Evolutionary conservation across 768 basidiomycete species (phyloP), one percentile per base, ranked within the genome.

Genomic region (Sistotremastrum niveocremeum): DNA sequence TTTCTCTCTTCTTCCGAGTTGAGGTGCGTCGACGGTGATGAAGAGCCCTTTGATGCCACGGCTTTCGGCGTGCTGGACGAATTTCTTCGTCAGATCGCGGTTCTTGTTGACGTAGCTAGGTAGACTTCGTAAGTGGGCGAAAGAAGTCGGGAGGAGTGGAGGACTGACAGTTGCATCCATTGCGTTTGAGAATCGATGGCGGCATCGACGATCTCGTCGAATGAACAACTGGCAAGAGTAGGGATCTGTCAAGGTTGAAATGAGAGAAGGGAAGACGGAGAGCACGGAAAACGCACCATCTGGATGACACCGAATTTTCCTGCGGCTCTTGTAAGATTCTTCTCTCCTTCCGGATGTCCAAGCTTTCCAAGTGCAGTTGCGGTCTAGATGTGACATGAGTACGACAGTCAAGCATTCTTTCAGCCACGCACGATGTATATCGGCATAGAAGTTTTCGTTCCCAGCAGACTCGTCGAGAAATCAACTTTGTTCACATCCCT

Each of bases 1-100:
- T 65, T 93, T 91, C 61, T 94, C 91, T 49, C 93, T 74, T 8
- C 91, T 76, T 39, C 94, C 94, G 7, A 98, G 79, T 54, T 95
- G 91, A 5, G 94, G 94, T 0, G 94, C 94, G 64, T 98, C 94
- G 30, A 98, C 94, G 0, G 94, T 97, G 60, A 98, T 95, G 63
- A 98, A 97, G 8, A 98, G 67, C 3, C 74, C 94, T 60, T 90
- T 93, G 57, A 99, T 76, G 2, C 94, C 94, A 30, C 90, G 77
- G 51, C 72, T 67, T 62, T 93, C 90, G 1, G 95, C 95, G 52
- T 94, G 87, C 54, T 85, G 77, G 0, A 98, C 86, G 44, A 90
- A 77, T 48, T 79, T 76, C 61, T 82, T 79, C 4, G 93, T 95
- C 49, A 89, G 77, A 32, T 71, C 72, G 9, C 89, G 74, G 58